A percentile compares a stretch with the other conserved stretches of the same genome.
Evolutionary conservation across 306 rosid genomes (phyloP).

Genomic region (Oemleria cerasiformis): DNA sequence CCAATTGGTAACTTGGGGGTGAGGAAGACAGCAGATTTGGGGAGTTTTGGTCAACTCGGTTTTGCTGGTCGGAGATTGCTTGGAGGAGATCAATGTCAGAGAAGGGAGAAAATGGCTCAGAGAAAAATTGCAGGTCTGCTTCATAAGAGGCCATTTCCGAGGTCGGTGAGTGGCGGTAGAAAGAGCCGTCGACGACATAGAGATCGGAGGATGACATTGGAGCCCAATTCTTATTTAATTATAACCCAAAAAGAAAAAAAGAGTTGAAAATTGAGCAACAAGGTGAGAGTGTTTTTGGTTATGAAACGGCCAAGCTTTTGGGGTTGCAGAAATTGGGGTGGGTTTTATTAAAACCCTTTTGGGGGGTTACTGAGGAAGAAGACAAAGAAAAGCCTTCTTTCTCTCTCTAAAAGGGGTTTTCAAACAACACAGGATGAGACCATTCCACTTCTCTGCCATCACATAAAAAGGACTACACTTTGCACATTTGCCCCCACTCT

Average conservation of each 20-base stretch:
- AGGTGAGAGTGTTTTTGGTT: conserved; percentile 7
- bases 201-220: conserved; percentile 77
- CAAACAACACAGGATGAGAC: conserved; percentile 11
- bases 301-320: conserved; percentile 13
- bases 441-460: conserved; percentile 23
- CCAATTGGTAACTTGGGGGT: conserved; percentile 46
- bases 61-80: conserved; percentile 27
- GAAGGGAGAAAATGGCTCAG: conserved; percentile 41
- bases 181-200: conserved; percentile 41
- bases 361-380: conserved; percentile 21
- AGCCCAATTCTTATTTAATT: conserved; percentile 12
- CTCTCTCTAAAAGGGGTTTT: conserved; percentile 22
- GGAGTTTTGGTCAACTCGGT: conserved; percentile 37
- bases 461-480: conserved; percentile 21
- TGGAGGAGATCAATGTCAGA: conserved; percentile 38
- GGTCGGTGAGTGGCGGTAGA: conserved; percentile 35
- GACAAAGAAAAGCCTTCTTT: conserved; percentile 27
- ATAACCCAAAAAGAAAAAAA: background rate
- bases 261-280: background rate
- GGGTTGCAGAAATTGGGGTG: conserved; percentile 13
- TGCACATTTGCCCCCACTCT: conserved; percentile 19
- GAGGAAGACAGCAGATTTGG: conserved; percentile 44
- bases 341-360: conserved; percentile 6
- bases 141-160: conserved; percentile 38
- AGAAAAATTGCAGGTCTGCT: conserved; percentile 43